These are phyloP conservation scores for Aspergillus candidus DNA, from an alignment of 2,329 filamentous ascomycete species.

Conservation along the genomic window DNA sequence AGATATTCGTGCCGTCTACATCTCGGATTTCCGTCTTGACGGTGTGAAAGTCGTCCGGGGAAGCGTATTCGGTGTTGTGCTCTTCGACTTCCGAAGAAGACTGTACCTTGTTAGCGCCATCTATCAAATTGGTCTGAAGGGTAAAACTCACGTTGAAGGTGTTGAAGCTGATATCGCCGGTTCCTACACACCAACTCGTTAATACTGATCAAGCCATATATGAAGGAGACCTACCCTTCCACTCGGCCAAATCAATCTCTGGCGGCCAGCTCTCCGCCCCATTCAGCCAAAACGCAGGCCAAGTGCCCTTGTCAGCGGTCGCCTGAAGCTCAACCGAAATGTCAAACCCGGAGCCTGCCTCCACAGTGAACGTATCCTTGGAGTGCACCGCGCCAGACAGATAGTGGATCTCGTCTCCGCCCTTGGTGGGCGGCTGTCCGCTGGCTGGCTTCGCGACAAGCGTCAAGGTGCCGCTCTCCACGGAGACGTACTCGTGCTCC, in stretches of 20 bases:
- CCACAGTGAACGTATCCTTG: constrained; percentile 38
- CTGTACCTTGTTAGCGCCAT: neutral
- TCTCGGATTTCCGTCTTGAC: constrained; percentile 49
- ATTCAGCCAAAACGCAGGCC: constrained; percentile 57
- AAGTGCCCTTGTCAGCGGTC: constrained; percentile 41
- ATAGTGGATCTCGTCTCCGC: constrained; percentile 42
- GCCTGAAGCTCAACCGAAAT: constrained; percentile 38
- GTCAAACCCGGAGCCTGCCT: constrained; percentile 33
- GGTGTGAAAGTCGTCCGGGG: constrained; percentile 44
- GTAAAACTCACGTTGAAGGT: constrained; percentile 15
- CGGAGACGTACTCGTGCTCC: constrained; percentile 39
- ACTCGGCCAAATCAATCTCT: constrained; percentile 56
- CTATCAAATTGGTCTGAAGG: neutral
- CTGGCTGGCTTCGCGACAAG: constrained; percentile 44
- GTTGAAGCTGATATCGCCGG: constrained; percentile 27
- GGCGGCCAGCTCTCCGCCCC: constrained; percentile 52
- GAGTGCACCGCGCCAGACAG: constrained; percentile 45
- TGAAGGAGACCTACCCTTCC: constrained; percentile 44
- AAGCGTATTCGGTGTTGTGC: constrained; percentile 45
- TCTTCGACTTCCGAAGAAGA: constrained; percentile 44
- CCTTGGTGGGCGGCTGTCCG: constrained; percentile 24
- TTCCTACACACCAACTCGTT: constrained; percentile 10
- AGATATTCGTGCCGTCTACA: constrained; percentile 47
- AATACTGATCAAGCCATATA: neutral
- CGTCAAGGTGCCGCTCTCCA: constrained; percentile 40